Base-by-base conservation (phyloP, 2,329 filamentous ascomycete genomes). In the Diplodia corticola region DNA sequence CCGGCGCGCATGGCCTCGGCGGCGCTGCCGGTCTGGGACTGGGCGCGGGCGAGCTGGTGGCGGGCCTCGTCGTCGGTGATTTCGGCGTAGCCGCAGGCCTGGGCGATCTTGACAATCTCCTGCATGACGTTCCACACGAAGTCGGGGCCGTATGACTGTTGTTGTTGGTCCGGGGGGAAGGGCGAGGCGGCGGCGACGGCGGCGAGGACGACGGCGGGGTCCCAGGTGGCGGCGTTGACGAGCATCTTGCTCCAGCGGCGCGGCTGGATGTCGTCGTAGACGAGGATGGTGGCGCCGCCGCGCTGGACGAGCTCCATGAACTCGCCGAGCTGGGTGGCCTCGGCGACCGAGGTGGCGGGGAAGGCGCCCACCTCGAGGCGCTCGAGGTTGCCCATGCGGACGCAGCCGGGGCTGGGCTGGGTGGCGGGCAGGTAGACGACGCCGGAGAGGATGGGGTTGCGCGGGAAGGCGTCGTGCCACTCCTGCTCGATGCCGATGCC, bases 191-290 rank as follows among this genome's bases (percentile, higher is more conserved):
- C 20, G 17, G 28, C 33, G 48, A n/a, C 30, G n/a, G 22, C 37
- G 0, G 85, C 84, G 1, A 88, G 76, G 0, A 86, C 85, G 49
- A 84, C 87, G 40, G 88, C 79, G 0, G 86, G 83, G 69, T 89
- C 89, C 83, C 85, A 88, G 0, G 84, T 80, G 26, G 84, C 80
- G 40, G 83, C 86, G 71, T 89, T 89, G 73, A 86, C 79, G 0
- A 88, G 76, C 0, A 89, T 80, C 73, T 89, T 89, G 63, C 80
- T 79, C 86, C 86, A 89, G 7, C 86, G 80, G 63, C 83, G 80
- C 0, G 80, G 72, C 68, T 89, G 86, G 9, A 89, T 80, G 68
- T 89, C 80, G 4, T 81, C 78, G 44, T 83, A 79, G 5, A 85
- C 75, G n/a, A 80, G 70, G 53, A 83, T 81, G 2, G 82, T 81